Percentiles rank a stretch among this genome's conserved stretches.
phyloP scores from a whole-genome alignment of 2,329 filamentous ascomycete species.

The Aspergillus pseudoglaucus region DNA sequence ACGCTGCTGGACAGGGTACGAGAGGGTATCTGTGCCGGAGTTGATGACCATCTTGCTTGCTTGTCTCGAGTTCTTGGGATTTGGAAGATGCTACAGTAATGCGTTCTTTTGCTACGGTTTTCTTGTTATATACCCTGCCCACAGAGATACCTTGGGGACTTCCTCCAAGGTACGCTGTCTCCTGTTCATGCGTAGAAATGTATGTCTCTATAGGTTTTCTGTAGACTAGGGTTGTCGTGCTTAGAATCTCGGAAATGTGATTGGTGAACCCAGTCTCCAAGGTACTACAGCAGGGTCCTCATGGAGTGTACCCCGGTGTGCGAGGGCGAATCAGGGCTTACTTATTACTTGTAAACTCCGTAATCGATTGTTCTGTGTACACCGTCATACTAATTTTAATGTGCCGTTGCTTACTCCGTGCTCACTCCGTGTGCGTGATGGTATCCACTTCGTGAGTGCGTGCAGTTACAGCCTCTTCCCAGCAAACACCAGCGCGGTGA shows the following conservation, averaged over 20 bases:
- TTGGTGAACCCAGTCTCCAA: neutral
- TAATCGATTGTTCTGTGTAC: no score
- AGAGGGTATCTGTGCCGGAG: conserved; percentile 8
- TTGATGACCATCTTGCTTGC: conserved; percentile 9
- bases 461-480: conserved; percentile 21
- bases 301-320: neutral
- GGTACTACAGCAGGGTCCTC: neutral
- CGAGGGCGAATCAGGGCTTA: neutral
- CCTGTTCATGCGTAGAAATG: neutral
- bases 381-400: neutral
- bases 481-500: conserved; percentile 31
- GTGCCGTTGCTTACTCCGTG: no score
- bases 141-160: no score
- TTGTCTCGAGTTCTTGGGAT: neutral
- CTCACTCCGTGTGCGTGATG: no score
- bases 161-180: no score
- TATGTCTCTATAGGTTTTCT: no score
- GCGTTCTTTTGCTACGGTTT: no score
- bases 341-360: neutral
- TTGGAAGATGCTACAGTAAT: neutral
- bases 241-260: neutral
- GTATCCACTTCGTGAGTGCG: neutral
- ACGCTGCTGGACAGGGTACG: neutral
- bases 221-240: neutral
- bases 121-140: no score